Evolutionary conservation across 495 filamentous ascomycete species (phyloP), one percentile per base, ranked within the genome.

Genomic region (Penicillium bovifimosum): DNA sequence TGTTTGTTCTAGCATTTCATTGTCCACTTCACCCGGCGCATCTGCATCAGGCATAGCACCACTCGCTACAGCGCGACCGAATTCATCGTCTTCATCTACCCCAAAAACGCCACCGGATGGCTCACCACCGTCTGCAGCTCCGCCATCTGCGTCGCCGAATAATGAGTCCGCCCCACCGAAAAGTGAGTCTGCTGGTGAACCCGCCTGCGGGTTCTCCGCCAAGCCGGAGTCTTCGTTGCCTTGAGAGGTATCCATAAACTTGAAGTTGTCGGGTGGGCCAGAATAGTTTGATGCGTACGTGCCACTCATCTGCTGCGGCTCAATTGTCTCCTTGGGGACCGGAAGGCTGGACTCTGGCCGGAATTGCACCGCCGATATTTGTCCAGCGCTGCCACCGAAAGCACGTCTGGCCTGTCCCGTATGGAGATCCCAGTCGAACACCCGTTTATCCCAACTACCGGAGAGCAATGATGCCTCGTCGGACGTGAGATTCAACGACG

Each of bases 371-470:
- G 90, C 80, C 10, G 87, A 92, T 47, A 99, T 90, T 60, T 99
- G 93, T 1, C 86, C 76, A 5, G 86, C 88, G 56, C 78, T 87
- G 18, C 86, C 83, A 35, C 83, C 80, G 59, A 91, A 99, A 11
- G 76, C 75, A 26, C 90, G 82, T 43, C 82, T 80, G 13, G 86
- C 75, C 58, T 87, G 79, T 5, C 95, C 95, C 3, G 84, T 93
- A 57, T 97, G 90, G 29, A 99, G 66, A 63, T 99, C 93, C 93
- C 93, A 99, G 61, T 99, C 90, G 43, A 88, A 81, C 7, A 97
- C 83, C 14, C 79, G 82, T 70, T 95, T 96, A 65, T 99, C 93
- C 93, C 93, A 99, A 69, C 90, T 91, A 2, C 93, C 93, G 11
- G 91, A 96, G 3, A 99, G 73, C 33, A 96, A 77, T 27, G 87